A percentile compares a stretch with the other conserved stretches of the same genome.
Evolutionary conservation across 768 basidiomycete species (phyloP).

Genomic region (Xerocomellus intermedius): DNA sequence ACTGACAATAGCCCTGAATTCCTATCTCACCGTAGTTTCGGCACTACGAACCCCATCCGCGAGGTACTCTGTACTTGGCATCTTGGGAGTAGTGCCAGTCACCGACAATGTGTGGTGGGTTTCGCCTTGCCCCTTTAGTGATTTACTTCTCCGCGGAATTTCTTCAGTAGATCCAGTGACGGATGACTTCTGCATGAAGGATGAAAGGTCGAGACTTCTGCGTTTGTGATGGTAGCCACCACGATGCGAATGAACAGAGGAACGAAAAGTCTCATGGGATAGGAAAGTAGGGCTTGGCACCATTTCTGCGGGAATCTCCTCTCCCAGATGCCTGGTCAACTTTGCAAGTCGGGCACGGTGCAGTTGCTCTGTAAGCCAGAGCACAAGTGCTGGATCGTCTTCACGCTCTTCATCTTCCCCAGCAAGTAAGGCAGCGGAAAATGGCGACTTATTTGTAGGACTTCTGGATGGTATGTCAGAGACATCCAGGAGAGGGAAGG

Average conservation of each 20-base stretch:
- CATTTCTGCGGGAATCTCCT: conserved; percentile 39
- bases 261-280: neutral
- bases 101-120: neutral
- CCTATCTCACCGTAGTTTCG: conserved; percentile 6
- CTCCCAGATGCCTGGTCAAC: conserved; percentile 38
- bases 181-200: neutral
- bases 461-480: conserved; percentile 12
- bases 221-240: conserved; percentile 9
- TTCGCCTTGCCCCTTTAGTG: conserved; percentile 20
- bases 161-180: neutral
- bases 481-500: conserved; percentile 12
- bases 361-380: conserved; percentile 21
- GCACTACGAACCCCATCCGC: neutral
- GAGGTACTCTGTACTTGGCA: neutral
- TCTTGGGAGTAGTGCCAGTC: neutral
- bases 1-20: neutral
- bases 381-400: neutral
- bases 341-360: conserved; percentile 36
- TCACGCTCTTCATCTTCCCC: conserved; percentile 1
- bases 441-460: conserved; percentile 9
- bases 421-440: conserved; percentile 13
- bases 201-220: conserved; percentile 16
- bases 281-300: conserved; percentile 14
- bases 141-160: conserved; percentile 30
- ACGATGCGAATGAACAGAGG: neutral